Percentiles rank a stretch among this genome's conserved stretches.
phyloP scores from a whole-genome alignment of 306 rosid species.

The Oxytropis ochrocephala region DNA sequence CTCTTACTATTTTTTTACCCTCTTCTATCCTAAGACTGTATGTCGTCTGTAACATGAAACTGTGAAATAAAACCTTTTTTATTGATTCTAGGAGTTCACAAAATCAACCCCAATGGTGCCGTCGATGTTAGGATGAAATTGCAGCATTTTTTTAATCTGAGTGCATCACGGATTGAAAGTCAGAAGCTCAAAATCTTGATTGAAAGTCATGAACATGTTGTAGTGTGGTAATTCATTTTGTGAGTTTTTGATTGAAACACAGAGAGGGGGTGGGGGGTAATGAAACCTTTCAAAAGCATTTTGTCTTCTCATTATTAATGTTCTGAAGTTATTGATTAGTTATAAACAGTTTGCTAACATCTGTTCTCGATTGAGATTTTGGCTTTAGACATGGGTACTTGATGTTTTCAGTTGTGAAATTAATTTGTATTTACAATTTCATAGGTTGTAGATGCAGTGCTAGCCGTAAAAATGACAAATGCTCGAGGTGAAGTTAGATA shows the following conservation, averaged over 20 bases:
- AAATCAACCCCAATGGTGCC: neutral
- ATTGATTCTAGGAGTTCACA: neutral
- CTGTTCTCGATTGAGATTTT: neutral
- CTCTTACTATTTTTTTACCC: neutral
- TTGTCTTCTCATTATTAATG: neutral
- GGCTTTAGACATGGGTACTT: neutral
- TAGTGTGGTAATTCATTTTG: neutral
- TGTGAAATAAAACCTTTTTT: neutral
- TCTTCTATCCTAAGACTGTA: neutral
- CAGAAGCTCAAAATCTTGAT: neutral
- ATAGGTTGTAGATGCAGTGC: slow-evolving; percentile 95
- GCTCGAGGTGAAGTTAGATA: slow-evolving; percentile 85
- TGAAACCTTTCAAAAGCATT: neutral
- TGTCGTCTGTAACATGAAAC: neutral
- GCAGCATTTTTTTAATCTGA: neutral
- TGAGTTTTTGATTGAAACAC: neutral
- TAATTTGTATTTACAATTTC: slow-evolving; percentile 13
- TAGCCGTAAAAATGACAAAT: slow-evolving; percentile 88
- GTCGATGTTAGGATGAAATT: neutral
- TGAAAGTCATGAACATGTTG: neutral
- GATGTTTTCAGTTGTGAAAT: neutral
- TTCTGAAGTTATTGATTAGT: neutral
- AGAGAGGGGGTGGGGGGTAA: too few species aligned
- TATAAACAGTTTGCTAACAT: neutral
- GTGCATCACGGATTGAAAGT: neutral